These are phyloP conservation scores for Zoysia matrella DNA, from an alignment of 202 grass and related monocot genomes.

Conservation along the genomic window DNA sequence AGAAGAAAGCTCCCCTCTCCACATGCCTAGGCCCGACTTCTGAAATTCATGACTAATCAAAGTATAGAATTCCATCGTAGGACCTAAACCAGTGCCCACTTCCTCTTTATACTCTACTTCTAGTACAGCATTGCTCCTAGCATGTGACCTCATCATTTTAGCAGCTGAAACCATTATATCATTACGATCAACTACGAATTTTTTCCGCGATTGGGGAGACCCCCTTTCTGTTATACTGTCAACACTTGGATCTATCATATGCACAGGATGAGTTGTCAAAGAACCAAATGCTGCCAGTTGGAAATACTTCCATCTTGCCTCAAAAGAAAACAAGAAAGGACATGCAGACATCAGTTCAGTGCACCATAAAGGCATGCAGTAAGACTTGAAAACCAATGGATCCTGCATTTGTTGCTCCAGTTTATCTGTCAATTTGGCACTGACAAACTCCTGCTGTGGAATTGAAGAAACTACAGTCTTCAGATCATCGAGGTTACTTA, in stretches of 20 bases:
- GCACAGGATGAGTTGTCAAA: conserved; percentile 55
- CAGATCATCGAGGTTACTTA: conserved; percentile 65
- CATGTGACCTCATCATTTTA: conserved; percentile 91
- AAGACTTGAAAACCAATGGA: conserved; percentile 71
- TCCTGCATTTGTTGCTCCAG: conserved; percentile 97
- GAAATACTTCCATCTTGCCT: conserved; percentile 95
- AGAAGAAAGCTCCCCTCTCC: conserved; percentile 72
- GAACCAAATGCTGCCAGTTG: conserved; percentile 75
- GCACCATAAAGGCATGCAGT: conserved; percentile 84
- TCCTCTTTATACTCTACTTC: conserved; percentile 96
- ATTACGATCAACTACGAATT: conserved; percentile 83
- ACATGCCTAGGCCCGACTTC: conserved; percentile 84
- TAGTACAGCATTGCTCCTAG: conserved; percentile 64
- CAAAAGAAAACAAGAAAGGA: conserved; percentile 98
- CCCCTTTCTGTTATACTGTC: conserved; percentile 46
- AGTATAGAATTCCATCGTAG: conserved; percentile 98
- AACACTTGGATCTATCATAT: conserved; percentile 45
- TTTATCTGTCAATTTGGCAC: conserved; percentile 91
- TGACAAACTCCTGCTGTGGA: conserved; percentile 80
- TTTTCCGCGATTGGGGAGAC: conserved; percentile 59
- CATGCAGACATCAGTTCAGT: conserved; percentile 79
- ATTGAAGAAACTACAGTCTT: conserved; percentile 65
- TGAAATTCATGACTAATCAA: conserved; percentile 97
- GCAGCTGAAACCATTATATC: conserved; percentile 79
- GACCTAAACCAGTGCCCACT: conserved; percentile 97